Evolutionary conservation across 2,329 filamentous ascomycete genomes (phyloP), one percentile per base, ranked within the genome.

Genomic region (Diplodia scrobiculata): DNA sequence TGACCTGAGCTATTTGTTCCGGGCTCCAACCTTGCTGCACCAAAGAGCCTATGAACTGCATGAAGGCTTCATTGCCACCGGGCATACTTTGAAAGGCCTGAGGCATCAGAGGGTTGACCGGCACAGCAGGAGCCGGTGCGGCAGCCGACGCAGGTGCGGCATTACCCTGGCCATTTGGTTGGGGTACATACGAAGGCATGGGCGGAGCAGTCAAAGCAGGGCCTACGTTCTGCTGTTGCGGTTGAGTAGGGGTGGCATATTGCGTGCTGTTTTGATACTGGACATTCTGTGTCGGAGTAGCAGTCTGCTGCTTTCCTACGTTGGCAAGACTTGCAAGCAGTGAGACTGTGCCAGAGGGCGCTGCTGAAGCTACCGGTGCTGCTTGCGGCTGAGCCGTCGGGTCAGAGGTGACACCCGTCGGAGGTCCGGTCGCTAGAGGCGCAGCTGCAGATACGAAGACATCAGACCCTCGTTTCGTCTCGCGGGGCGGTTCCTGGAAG

Each of bases 61-160:
- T 60, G 27, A 66, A 62, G 17, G 54, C 54, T 25, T 66, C 65
- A 34, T 54, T 66, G 36, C 65, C 65, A 7, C 65, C 65, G 32
- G 65, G 65, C 70, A 77, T 74, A 45, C 73, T 74, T 64, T 75
- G 74, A 38, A 77, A 60, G 59, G 77, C 73, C 62, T 75, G 75
- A 32, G 67, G 67, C 69, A 73, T 71, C 54, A 77, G 59, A 3
- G 36, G 54, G 21, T 53, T 52, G n/a, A 25, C 29, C 21, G 50
- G 55, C 14, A 45, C 64, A 52, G 55, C n/a, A 34, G 45, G 29
- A 19, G 54, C 54, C 11, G 65, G 54, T 66, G 69, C 69, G 25
- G 73, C 70, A 55, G 71, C 70, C 10, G 66, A 51, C 7, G 73
- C 71, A 67, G 66, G 59, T 14, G 62, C 41, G 21, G 29, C 38